phyloP scores from a whole-genome alignment of 352 stramenopile species.

The Phytophthora cajani region DNA sequence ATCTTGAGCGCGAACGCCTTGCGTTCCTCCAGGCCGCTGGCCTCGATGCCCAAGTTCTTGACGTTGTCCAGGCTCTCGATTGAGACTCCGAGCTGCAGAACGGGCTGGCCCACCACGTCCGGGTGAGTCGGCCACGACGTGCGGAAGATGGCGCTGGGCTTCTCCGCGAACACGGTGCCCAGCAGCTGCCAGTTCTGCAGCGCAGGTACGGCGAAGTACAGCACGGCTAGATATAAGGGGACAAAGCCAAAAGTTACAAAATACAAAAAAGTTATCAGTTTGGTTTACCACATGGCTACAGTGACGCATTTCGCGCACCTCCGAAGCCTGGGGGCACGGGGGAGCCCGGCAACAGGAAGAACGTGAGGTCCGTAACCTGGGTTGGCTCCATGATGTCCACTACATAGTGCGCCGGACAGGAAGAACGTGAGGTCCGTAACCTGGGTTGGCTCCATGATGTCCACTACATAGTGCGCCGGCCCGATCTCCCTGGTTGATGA shows the following conservation, averaged over 20 bases:
- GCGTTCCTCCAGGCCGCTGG: slow-evolving; percentile 65
- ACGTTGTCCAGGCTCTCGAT: slow-evolving; percentile 80
- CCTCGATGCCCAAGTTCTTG: slow-evolving; percentile 78
- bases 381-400: slow-evolving; percentile 65
- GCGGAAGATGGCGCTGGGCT: slow-evolving; percentile 72
- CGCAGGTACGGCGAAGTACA: slow-evolving; percentile 76
- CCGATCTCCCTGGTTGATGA: slow-evolving; percentile 53
- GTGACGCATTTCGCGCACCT: slow-evolving; percentile 26
- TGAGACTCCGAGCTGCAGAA: slow-evolving; percentile 72
- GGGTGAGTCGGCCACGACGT: slow-evolving; percentile 73
- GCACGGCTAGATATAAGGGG: slow-evolving; percentile 41
- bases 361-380: slow-evolving; percentile 73
- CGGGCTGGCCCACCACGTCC: slow-evolving; percentile 59
- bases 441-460: slow-evolving; percentile 61
- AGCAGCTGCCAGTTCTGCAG: slow-evolving; percentile 78
- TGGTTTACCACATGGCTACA: slow-evolving; percentile 17
- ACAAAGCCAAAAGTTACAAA: slow-evolving; percentile 3
- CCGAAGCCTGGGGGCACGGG: slow-evolving; percentile 64
- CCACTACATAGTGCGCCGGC: slow-evolving; percentile 66
- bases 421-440: slow-evolving; percentile 84
- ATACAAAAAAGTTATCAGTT: not conserved
- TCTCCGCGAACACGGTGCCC: slow-evolving; percentile 75
- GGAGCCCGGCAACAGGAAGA: slow-evolving; percentile 74
- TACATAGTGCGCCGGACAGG: slow-evolving; percentile 67
- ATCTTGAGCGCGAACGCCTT: slow-evolving; percentile 92